Evolutionary conservation across 2,329 filamentous ascomycete species (phyloP).

Genomic region (Aspergillus ibericus): DNA sequence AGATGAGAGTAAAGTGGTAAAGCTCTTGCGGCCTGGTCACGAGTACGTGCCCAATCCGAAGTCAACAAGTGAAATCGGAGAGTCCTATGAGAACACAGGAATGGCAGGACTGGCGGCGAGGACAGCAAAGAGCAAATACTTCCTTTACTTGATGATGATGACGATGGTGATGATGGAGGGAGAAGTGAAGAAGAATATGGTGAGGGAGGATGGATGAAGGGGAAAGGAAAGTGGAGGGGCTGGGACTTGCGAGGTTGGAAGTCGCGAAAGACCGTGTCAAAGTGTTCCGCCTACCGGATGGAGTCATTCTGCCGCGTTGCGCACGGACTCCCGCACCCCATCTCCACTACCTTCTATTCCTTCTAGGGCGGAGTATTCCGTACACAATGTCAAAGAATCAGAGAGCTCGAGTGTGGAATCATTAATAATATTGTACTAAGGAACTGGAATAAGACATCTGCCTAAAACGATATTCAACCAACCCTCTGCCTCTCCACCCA

Average conservation of each 20-base stretch:
- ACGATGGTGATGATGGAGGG: background rate
- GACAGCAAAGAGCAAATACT: conserved; percentile 17
- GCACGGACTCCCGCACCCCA: no score
- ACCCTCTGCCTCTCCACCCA: background rate
- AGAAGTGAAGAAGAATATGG: background rate
- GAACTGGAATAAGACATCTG: no score
- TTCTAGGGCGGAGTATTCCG: no score
- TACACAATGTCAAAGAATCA: no score
- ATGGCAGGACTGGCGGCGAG: conserved; percentile 24
- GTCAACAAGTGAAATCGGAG: conserved; percentile 20
- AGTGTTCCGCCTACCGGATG: no score
- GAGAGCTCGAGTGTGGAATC: no score
- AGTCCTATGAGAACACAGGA: conserved; percentile 25
- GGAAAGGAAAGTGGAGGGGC: background rate
- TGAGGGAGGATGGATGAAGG: background rate
- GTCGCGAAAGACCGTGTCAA: background rate
- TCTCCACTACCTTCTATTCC: no score
- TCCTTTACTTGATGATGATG: conserved; percentile 10
- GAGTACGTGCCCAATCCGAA: conserved; percentile 20
- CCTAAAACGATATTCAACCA: background rate
- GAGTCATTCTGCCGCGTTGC: no score
- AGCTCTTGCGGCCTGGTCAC: conserved; percentile 20
- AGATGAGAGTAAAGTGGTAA: conserved; percentile 13
- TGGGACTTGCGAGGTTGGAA: background rate
- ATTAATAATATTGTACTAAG: no score